Conservation (phyloP, 225 moss, liverwort and hornwort species). For the Physcomitrium patens region DNA sequence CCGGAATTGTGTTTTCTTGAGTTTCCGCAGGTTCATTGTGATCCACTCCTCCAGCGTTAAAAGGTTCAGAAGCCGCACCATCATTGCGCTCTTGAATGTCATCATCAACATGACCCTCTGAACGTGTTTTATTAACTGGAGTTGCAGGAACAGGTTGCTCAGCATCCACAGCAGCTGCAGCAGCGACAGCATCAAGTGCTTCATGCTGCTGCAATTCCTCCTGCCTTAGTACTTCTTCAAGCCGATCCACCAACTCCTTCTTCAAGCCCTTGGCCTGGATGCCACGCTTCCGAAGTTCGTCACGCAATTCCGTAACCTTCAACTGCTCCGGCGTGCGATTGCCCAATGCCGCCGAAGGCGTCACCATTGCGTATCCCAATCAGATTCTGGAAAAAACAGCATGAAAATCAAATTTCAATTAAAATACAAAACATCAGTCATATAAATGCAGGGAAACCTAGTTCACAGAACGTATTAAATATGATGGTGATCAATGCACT, state of each 20-base stretch:
- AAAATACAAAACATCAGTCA: neutral
- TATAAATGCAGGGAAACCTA: too few species aligned
- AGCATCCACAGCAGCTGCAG: constrained; percentile 34
- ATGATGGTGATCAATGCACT: too few species aligned
- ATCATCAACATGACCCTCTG: constrained; percentile 33
- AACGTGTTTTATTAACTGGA: constrained; percentile 37
- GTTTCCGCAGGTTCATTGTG: constrained; percentile 29
- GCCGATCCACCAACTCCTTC: constrained; percentile 93
- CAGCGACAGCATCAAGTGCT: constrained; percentile 15
- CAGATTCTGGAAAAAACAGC: constrained; percentile 27
- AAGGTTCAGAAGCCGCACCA: constrained; percentile 25
- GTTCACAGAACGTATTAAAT: neutral
- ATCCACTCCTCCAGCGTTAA: neutral
- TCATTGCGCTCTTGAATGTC: constrained; percentile 26
- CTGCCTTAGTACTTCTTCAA: constrained; percentile 83
- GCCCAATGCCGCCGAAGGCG: constrained; percentile 84
- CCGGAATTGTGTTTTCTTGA: constrained; percentile 30
- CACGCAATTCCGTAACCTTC: constrained; percentile 92
- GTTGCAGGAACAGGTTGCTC: constrained; percentile 40
- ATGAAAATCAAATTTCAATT: neutral
- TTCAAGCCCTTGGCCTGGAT: constrained; percentile 88
- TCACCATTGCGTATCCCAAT: constrained; percentile 72
- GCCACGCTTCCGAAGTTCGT: constrained; percentile 91
- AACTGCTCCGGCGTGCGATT: constrained; percentile 99
- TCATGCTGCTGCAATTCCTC: constrained; percentile 61